These are phyloP conservation scores for Dissophora ornata DNA, from an alignment of 192 early-diverging fungal species.

Conservation along the genomic window DNA sequence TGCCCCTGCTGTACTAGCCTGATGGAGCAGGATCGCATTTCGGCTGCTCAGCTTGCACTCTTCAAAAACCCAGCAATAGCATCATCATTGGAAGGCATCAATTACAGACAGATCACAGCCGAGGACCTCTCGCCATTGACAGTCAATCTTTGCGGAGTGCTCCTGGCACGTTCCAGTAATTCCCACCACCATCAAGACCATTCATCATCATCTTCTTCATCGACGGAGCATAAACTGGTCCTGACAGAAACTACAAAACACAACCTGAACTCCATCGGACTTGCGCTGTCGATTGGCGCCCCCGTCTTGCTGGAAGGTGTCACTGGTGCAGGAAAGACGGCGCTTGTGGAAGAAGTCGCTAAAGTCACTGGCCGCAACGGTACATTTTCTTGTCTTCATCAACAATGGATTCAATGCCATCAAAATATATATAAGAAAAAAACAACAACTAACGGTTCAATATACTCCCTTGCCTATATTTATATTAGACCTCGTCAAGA, in stretches of 20 bases:
- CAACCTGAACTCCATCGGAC: conserved; percentile 83
- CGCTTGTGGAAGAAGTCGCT: conserved; percentile 90
- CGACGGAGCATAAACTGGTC: conserved; percentile 63
- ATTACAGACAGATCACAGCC: conserved; percentile 16
- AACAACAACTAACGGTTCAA: no score
- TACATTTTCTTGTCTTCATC: conserved; percentile 12
- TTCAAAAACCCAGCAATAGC: conserved; percentile 55
- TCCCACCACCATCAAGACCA: conserved; percentile 18
- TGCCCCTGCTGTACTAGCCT: no score
- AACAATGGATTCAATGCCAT: no score
- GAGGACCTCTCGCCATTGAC: conserved; percentile 63
- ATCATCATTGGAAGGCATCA: background rate
- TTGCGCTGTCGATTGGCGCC: conserved; percentile 86
- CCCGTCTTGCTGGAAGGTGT: conserved; percentile 90
- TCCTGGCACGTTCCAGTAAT: conserved; percentile 60
- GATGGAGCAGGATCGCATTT: conserved; percentile 61
- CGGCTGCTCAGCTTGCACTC: conserved; percentile 55
- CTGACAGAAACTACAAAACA: conserved; percentile 79
- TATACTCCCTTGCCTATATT: background rate
- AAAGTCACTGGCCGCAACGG: conserved; percentile 72
- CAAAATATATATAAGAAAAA: no score
- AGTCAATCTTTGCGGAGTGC: conserved; percentile 75
- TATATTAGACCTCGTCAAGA: conserved; percentile 79
- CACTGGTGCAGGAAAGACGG: conserved; percentile 90
- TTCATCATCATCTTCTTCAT: conserved; percentile 9